Percentiles rank a stretch among this genome's conserved stretches.
These are phyloP conservation scores for Magnaporthiopsis rhizophila DNA, from an alignment of 2,329 filamentous ascomycete species.

Conservation along the genomic window DNA sequence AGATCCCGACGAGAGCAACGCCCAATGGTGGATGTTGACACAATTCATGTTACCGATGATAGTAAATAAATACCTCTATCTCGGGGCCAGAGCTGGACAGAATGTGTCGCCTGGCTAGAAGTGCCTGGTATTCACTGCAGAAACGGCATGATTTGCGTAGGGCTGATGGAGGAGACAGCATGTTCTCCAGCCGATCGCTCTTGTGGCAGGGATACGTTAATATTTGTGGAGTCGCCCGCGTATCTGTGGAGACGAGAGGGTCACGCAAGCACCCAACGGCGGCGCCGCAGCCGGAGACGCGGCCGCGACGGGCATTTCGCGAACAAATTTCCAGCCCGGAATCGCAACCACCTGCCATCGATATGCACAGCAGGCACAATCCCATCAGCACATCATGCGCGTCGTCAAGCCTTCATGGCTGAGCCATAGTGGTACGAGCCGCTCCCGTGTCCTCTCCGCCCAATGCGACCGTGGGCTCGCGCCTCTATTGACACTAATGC, in stretches of 20 bases:
- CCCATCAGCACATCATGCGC: slow-evolving; percentile 49
- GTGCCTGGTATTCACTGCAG: too few relatives aligned
- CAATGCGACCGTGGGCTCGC: slow-evolving; percentile 15
- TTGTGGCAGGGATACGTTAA: too few relatives aligned
- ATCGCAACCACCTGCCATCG: background rate
- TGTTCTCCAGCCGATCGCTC: too few relatives aligned
- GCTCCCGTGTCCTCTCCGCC: background rate
- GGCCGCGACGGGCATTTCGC: background rate
- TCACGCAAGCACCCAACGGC: background rate
- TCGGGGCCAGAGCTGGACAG: too few relatives aligned
- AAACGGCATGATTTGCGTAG: background rate
- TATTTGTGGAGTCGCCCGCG: background rate
- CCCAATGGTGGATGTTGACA: too few relatives aligned
- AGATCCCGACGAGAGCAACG: too few relatives aligned
- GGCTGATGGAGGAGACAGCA: background rate
- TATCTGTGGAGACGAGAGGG: background rate
- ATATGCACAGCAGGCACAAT: slow-evolving; percentile 4
- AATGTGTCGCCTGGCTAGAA: too few relatives aligned
- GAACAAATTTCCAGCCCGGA: background rate
- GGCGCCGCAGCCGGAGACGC: background rate
- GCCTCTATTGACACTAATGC: background rate
- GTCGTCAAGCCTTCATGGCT: slow-evolving; percentile 95
- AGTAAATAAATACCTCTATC: too few relatives aligned
- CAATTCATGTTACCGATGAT: too few relatives aligned
- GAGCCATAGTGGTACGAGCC: slow-evolving; percentile 69